Percentiles rank a stretch among this genome's conserved stretches.
These are phyloP conservation scores for Globisporangium irregulare DNA, from an alignment of 352 stramenopile genomes.

Conservation along the genomic window DNA sequence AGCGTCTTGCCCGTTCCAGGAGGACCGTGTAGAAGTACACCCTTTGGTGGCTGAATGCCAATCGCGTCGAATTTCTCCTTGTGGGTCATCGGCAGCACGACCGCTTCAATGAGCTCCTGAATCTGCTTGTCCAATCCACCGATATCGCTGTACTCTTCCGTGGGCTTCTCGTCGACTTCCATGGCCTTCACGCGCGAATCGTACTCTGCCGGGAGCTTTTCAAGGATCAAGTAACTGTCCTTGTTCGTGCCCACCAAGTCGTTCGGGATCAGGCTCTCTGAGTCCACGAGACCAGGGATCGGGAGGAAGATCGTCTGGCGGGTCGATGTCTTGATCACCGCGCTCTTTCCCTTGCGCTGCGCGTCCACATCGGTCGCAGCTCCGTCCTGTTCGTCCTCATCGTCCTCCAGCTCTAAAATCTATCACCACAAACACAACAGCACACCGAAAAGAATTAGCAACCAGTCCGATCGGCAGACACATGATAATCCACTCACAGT, in stretches of 20 bases:
- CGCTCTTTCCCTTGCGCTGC: conserved; percentile 89
- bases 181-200: conserved; percentile 98
- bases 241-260: conserved; percentile 99
- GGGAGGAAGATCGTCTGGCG: conserved; percentile 98
- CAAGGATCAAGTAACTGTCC: conserved; percentile 98
- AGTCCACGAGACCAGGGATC: conserved; percentile 96
- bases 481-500: neutral
- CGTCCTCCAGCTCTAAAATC: conserved; percentile 81
- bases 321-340: conserved; percentile 98
- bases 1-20: conserved; percentile 98
- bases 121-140: conserved; percentile 98
- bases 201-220: conserved; percentile 98
- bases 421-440: conserved; percentile 2
- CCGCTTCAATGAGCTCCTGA: conserved; percentile 97
- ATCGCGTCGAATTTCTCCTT: conserved; percentile 98
- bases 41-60: conserved; percentile 96
- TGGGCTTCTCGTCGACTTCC: conserved; percentile 95
- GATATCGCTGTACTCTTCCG: conserved; percentile 95
- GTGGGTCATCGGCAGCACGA: conserved; percentile 98
- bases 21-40: conserved; percentile 95
- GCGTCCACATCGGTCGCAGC: conserved; percentile 92
- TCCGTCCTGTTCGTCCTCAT: conserved; percentile 94
- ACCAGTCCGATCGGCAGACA: neutral
- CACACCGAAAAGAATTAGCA: conserved; percentile 13
- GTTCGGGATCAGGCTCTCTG: conserved; percentile 93